phyloP scores from a whole-genome alignment of 106 monocot genomes.

The Xerophyta viscosa region DNA sequence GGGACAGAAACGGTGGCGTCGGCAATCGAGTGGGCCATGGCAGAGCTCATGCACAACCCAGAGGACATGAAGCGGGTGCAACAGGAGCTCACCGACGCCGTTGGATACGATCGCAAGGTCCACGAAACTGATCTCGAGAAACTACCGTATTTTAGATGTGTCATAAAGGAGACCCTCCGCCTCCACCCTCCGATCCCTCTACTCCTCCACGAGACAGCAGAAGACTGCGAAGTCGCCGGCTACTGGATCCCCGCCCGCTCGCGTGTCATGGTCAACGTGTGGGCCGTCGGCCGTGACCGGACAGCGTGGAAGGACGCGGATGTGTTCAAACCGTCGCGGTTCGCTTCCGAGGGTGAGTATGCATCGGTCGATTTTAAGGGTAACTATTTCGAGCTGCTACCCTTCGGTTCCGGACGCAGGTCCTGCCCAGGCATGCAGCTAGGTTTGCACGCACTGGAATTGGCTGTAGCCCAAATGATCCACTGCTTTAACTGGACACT shows the following conservation, averaged over 20 bases:
- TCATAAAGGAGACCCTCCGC: constrained; percentile 76
- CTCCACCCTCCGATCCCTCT: constrained; percentile 80
- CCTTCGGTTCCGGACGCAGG: constrained; percentile 65
- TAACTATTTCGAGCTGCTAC: constrained; percentile 53
- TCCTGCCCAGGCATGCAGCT: constrained; percentile 81
- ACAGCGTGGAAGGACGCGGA: constrained; percentile 49
- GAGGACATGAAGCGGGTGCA: constrained; percentile 37
- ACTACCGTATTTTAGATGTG: constrained; percentile 56
- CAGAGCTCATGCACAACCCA: constrained; percentile 62
- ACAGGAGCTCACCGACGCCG: constrained; percentile 38
- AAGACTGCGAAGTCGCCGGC: constrained; percentile 47
- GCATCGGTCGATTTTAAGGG: constrained; percentile 48
- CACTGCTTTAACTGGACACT: constrained; percentile 61
- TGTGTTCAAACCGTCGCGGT: constrained; percentile 44
- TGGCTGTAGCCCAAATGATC: constrained; percentile 51
- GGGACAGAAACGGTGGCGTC: constrained; percentile 82
- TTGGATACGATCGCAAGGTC: constrained; percentile 51
- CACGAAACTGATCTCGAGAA: constrained; percentile 56
- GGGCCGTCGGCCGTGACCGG: constrained; percentile 56
- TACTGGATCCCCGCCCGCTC: constrained; percentile 37
- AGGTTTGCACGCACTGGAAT: constrained; percentile 47
- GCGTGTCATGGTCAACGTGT: constrained; percentile 58
- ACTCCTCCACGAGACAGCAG: constrained; percentile 61
- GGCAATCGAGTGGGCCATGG: constrained; percentile 73
- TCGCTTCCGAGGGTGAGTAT: constrained; percentile 19